Conservation (phyloP, 331 rosid species). For the Pyrus hybrid region DNA sequence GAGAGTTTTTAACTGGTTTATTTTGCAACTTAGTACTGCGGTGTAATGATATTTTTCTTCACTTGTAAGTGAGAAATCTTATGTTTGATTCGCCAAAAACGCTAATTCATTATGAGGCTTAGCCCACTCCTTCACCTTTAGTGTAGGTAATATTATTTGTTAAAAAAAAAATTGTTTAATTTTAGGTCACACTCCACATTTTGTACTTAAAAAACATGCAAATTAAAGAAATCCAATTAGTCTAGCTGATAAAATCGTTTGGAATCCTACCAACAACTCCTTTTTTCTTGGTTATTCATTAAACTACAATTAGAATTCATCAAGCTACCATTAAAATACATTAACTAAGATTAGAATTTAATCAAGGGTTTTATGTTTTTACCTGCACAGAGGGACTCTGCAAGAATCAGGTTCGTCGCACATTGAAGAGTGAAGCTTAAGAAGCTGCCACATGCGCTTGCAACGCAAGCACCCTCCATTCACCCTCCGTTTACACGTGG, state of each 20-base stretch:
- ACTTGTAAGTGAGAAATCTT: no score
- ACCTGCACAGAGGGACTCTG: slow-evolving; percentile 94
- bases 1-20: not conserved
- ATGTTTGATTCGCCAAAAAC: accelerated
- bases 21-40: not conserved
- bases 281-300: not conserved
- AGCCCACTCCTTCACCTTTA: no score
- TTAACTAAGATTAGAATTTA: no score
- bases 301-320: not conserved
- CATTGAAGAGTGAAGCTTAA: slow-evolving; percentile 64
- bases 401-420: slow-evolving; percentile 55
- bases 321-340: not conserved
- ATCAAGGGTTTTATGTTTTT: not conserved
- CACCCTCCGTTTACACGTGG: slow-evolving; percentile 37
- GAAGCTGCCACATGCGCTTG: slow-evolving; percentile 78
- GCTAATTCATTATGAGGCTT: no score
- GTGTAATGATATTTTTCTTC: accelerated
- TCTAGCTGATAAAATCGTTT: not conserved
- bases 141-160: no score
- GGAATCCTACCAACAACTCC: not conserved
- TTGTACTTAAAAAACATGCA: not conserved
- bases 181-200: not conserved
- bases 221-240: not conserved
- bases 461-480: slow-evolving; percentile 60
- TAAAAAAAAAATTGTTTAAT: not conserved